phyloP scores from a whole-genome alignment of 805 yeast species.

The Yarrowia divulgata region DNA sequence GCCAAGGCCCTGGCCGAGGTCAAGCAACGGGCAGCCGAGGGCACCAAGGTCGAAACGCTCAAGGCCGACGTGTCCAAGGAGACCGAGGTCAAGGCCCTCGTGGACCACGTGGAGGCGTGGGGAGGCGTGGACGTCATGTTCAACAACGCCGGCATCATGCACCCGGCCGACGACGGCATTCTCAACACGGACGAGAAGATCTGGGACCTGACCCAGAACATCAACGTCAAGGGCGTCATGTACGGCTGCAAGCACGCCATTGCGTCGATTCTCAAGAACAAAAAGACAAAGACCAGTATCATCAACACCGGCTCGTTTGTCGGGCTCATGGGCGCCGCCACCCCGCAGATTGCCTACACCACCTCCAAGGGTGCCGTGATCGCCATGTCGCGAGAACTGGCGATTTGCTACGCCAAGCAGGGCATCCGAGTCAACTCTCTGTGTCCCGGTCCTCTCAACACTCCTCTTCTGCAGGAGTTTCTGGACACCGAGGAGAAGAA shows the following conservation, averaged over 20 bases:
- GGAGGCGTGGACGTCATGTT: constrained; percentile 83
- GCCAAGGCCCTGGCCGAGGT: constrained; percentile 73
- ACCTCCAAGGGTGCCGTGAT: constrained; percentile 53
- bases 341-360: constrained; percentile 53
- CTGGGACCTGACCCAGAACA: constrained; percentile 52
- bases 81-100: constrained; percentile 48
- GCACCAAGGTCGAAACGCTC: constrained; percentile 63
- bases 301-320: constrained; percentile 53
- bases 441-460: constrained; percentile 67
- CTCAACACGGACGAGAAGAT: constrained; percentile 50
- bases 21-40: constrained; percentile 73
- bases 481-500: constrained; percentile 61
- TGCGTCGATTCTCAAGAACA: constrained; percentile 47
- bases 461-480: constrained; percentile 66
- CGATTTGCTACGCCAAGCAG: constrained; percentile 66
- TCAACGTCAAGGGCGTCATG: constrained; percentile 52
- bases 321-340: constrained; percentile 52
- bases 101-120: constrained; percentile 66
- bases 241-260: constrained; percentile 52
- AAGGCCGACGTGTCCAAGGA: constrained; percentile 50
- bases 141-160: constrained; percentile 85
- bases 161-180: constrained; percentile 48
- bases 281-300: constrained; percentile 48
- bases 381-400: constrained; percentile 55
- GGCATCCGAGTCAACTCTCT: constrained; percentile 63